phyloP scores from a whole-genome alignment of 495 filamentous ascomycete species.

The Daldinia caldariorum region DNA sequence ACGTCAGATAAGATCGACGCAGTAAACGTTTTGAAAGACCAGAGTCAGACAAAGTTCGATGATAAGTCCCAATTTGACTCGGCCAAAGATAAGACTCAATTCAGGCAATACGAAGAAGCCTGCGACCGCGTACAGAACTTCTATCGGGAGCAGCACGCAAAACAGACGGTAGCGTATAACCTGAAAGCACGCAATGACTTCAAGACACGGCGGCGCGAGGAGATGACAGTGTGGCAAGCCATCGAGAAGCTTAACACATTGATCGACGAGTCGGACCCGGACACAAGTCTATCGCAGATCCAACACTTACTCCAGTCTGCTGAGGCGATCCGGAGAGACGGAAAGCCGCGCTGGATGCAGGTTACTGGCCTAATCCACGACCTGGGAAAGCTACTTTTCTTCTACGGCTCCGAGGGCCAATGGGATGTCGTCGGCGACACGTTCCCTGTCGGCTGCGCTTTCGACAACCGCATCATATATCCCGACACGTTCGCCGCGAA shows the following conservation, averaged over 20 bases:
- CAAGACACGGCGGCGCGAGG: slow-evolving; percentile 68
- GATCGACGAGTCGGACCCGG: slow-evolving; percentile 88
- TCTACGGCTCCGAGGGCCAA: slow-evolving; percentile 82
- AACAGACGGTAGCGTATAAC: slow-evolving; percentile 88
- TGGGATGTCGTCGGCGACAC: slow-evolving; percentile 95
- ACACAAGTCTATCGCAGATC: slow-evolving; percentile 84
- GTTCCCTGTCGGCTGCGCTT: slow-evolving; percentile 88
- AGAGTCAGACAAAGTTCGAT: slow-evolving; percentile 58
- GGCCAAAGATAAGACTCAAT: slow-evolving; percentile 81
- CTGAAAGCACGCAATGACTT: slow-evolving; percentile 77
- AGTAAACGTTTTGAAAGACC: slow-evolving; percentile 78
- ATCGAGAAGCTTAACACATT: slow-evolving; percentile 90
- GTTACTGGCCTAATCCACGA: slow-evolving; percentile 89
- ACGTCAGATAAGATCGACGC: slow-evolving; percentile 82
- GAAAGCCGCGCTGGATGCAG: slow-evolving; percentile 94
- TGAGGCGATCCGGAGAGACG: slow-evolving; percentile 86
- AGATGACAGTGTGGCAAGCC: slow-evolving; percentile 88
- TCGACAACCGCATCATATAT: slow-evolving; percentile 78
- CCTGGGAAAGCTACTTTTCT: slow-evolving; percentile 86
- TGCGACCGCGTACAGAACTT: slow-evolving; percentile 84
- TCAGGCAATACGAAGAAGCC: slow-evolving; percentile 80
- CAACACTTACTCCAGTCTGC: slow-evolving; percentile 87
- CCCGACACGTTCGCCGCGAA: slow-evolving; percentile 77
- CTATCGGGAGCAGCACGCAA: slow-evolving; percentile 84
- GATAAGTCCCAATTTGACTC: slow-evolving; percentile 74